Evolutionary conservation across 2,329 filamentous ascomycete species (phyloP), one percentile per base, ranked within the genome.

Genomic region (Microsporum ferrugineum): DNA sequence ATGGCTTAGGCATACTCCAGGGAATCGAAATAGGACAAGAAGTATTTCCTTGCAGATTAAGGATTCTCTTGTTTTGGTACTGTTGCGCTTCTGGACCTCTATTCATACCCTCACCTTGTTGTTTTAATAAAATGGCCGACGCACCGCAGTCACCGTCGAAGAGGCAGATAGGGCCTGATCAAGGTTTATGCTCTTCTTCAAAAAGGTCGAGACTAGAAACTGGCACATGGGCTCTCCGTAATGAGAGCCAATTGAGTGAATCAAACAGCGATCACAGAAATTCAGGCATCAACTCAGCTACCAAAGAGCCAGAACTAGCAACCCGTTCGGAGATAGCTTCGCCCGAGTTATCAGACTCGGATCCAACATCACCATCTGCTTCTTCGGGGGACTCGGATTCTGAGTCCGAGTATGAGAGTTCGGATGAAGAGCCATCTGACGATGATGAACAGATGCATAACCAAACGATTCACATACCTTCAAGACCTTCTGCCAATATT

Each of bases 401-500:
- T 5, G 71, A 71, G 5, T 64, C 66, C 5, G 68, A 70, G 4
- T 27, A 7, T 10, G 45, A 61, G 5, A 57, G 23, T 47, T 56
- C 38, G 7, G 39, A 58, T 6, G 38, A 39, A 3, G 53, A 8
- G 27, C 5, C n/a, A 6, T 56, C 53, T 27, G 36, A 12, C 10
- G 23, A 57, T 43, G 34, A 41, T 31, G 39, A 57, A n/a, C 55
- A 14, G 29, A 43, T 29, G 55, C 17, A 57, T 14, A 27, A n/a
- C 10, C 34, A 14, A 7, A 5, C 36, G 6, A n/a, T 3, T 8
- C 7, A 14, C 6, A 23, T 41, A 29, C 27, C 27, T 10, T 67
- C 66, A 6, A 75, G 73, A 66, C 73, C 73, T 2, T 64, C 64
- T 55, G 75, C 75, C 61, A 67, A 66, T 27, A 64, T 71, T 33